Evolutionary conservation across 2,329 filamentous ascomycete species (phyloP), one percentile per base, ranked within the genome.

Genomic region (Teratosphaeriaceae sp.): DNA sequence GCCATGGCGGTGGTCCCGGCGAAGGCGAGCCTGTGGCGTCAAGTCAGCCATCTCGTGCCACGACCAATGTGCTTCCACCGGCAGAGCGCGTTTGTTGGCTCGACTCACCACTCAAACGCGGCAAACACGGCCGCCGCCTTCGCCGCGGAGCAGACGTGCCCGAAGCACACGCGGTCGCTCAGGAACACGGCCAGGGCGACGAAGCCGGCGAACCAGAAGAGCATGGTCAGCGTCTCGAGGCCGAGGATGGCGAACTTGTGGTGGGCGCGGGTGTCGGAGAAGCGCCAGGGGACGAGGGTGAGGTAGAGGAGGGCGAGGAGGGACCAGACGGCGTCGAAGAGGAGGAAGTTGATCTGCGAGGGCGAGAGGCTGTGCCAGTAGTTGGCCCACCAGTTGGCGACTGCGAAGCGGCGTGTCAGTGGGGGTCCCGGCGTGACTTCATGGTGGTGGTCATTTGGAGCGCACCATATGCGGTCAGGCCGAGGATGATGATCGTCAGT

Each of bases 151-250:
- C 85, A 89, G 13, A 69, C 71, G 15, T 64, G 68, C 31, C 71
- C 69, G 31, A 67, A 71, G 58, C 79, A 81, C 44, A 74, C 65
- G 0, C 77, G 68, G 13, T 76, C 72, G 41, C 76, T 76, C 44
- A 88, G 65, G 43, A 72, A 72, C 16, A 80, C 82, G 0, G 84
- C 87, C 9, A 89, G 65, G 0, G 87, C 86, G 52, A 94, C 81
- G 56, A 88, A 84, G 5, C 87, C 88, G 1, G 84, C 82, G 59
- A 96, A 92, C 88, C 88, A 95, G 71, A 94, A 94, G 44, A 94
- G 73, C 67, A 84, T 82, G 8, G 86, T 92, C 19, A 92, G 52
- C 36, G 70, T 71, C 57, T 94, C 85, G 23, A 86, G 71, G 1
- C 57, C 80, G 15, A 89, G 69, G 13, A 88, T 76, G 34, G 74